Evolutionary conservation across 306 rosid genomes (phyloP).

Genomic region (Glycine tomentella): DNA sequence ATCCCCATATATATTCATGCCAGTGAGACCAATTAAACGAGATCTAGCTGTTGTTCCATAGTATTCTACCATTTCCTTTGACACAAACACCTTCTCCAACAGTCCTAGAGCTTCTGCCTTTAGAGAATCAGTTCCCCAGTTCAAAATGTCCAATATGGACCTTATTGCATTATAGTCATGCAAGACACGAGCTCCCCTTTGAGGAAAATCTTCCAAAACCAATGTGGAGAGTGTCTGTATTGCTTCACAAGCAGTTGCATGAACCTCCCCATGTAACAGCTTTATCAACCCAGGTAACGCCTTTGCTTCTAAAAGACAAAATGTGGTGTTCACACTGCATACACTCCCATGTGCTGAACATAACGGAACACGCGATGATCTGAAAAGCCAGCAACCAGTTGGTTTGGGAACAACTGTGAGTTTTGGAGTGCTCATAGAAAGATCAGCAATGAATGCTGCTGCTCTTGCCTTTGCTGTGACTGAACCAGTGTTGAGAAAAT

Average conservation of each 20-base stretch:
- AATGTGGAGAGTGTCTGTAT: constrained; percentile 80
- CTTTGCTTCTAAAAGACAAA: constrained; percentile 73
- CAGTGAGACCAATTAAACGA: constrained; percentile 59
- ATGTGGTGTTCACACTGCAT: constrained; percentile 64
- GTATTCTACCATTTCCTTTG: constrained; percentile 73
- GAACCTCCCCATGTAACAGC: constrained; percentile 67
- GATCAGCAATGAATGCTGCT: constrained; percentile 84
- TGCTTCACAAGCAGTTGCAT: constrained; percentile 79
- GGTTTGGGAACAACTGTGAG: constrained; percentile 60
- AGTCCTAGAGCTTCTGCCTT: constrained; percentile 76
- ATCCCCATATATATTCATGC: constrained; percentile 59
- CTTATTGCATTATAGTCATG: constrained; percentile 63
- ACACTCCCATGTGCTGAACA: constrained; percentile 71
- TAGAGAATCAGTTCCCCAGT: constrained; percentile 73
- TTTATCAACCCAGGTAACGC: constrained; percentile 74
- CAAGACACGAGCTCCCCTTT: constrained; percentile 73
- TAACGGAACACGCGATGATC: constrained; percentile 50
- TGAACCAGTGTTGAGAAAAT: constrained; percentile 63
- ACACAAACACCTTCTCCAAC: constrained; percentile 72
- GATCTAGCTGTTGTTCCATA: constrained; percentile 64
- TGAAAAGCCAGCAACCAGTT: constrained; percentile 61
- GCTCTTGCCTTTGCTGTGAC: constrained; percentile 85
- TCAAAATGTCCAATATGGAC: constrained; percentile 64
- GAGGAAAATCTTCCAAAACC: constrained; percentile 67
- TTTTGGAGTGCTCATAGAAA: constrained; percentile 70